phyloP scores from a whole-genome alignment of 2,329 filamentous ascomycete genomes.

The Fusarium sp. region DNA sequence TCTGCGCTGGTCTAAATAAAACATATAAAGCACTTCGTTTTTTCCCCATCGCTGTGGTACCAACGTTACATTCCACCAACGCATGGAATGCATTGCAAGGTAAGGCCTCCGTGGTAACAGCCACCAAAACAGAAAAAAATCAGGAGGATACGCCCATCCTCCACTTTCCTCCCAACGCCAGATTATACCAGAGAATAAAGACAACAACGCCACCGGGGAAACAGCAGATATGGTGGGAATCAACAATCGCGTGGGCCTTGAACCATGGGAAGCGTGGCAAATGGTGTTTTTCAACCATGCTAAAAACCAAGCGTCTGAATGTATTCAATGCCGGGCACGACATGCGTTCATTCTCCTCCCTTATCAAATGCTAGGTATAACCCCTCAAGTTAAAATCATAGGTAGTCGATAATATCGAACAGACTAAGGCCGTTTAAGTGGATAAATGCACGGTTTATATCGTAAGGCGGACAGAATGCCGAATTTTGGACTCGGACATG shows the following conservation, averaged over 20 bases:
- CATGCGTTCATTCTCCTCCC: conserved; percentile 1
- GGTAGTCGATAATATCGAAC: conserved; percentile 30
- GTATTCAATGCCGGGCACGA: not conserved
- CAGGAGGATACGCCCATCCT: conserved; percentile 14
- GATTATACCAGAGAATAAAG: conserved; percentile 37
- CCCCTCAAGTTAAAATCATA: conserved; percentile 21
- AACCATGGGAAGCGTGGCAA: conserved; percentile 1
- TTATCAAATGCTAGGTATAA: conserved; percentile 8
- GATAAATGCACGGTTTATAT: conserved; percentile 41
- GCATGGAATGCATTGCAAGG: not conserved
- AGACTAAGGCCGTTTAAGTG: conserved; percentile 42
- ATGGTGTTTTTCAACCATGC: conserved; percentile 10
- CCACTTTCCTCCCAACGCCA: conserved; percentile 42
- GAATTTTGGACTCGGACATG: conserved; percentile 21
- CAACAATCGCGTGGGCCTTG: not conserved
- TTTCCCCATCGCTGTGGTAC: conserved; percentile 1
- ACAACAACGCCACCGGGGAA: conserved; percentile 38
- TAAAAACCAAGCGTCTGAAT: not conserved
- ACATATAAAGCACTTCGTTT: conserved; percentile 20
- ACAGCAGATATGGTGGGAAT: conserved; percentile 10
- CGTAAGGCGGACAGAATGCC: conserved; percentile 31
- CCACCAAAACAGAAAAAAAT: conserved; percentile 26
- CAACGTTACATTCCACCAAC: conserved; percentile 17
- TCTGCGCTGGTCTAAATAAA: conserved; percentile 23
- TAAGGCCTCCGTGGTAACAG: conserved; percentile 5